phyloP scores from a whole-genome alignment of 129 eudicot species.

The Artemisia tridentata region DNA sequence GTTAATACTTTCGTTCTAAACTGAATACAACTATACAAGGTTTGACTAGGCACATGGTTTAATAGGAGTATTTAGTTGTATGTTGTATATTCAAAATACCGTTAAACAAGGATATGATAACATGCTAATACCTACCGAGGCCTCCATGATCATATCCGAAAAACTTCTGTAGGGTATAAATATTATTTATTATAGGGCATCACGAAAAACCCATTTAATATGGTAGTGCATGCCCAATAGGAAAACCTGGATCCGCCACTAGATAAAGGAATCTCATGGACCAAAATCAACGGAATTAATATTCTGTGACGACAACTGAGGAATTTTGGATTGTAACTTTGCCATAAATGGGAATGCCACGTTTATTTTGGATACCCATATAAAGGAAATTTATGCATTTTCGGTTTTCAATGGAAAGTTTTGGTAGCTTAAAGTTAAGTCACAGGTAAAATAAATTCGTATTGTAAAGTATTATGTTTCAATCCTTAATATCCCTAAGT shows the following conservation, averaged over 20 bases:
- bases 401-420: not conserved
- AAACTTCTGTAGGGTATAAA: not conserved
- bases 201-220: constrained; percentile 7
- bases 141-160: constrained; percentile 11
- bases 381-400: constrained; percentile 6
- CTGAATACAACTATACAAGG: not conserved
- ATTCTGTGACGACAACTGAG: not conserved
- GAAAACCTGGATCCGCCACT: not conserved
- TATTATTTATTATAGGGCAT: not conserved
- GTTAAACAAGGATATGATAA: constrained; percentile 1
- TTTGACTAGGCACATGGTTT: constrained; percentile 22
- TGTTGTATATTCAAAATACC: not conserved
- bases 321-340: not conserved
- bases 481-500: not conserved
- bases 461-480: constrained; percentile 14
- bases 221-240: constrained; percentile 16
- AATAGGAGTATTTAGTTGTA: not conserved
- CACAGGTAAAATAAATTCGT: not conserved
- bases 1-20: constrained; percentile 3
- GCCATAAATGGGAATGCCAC: not conserved
- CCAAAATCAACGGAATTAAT: not conserved
- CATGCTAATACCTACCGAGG: constrained; percentile 17
- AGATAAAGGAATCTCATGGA: not conserved
- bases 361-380: constrained; percentile 17
- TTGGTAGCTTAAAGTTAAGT: constrained; percentile 9